Evolutionary conservation across 371 early-diverging fungal genomes (phyloP).

Genomic region (Mucor plumbeus): DNA sequence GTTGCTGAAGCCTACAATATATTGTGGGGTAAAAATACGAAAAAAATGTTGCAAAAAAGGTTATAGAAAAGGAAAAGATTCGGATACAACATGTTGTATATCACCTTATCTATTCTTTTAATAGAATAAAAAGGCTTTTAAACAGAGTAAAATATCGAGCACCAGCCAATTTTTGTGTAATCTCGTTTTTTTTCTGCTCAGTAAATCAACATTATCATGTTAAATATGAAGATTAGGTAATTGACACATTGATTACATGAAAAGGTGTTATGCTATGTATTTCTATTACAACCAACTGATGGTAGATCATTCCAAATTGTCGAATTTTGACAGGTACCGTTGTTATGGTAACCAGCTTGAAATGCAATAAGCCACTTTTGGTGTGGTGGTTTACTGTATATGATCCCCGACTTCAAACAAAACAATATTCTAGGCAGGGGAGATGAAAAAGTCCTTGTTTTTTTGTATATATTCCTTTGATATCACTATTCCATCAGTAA

Average conservation of each 20-base stretch:
- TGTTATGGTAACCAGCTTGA: background rate
- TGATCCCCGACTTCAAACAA: conserved; percentile 6
- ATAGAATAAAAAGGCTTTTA: background rate
- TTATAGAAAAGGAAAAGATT: background rate
- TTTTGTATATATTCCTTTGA: background rate
- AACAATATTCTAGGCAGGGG: conserved; percentile 1
- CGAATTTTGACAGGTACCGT: background rate
- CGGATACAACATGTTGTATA: background rate
- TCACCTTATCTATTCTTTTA: background rate
- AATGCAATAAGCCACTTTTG: background rate
- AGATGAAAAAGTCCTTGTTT: background rate
- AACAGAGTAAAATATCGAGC: background rate
- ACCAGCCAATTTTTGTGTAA: conserved; percentile 2
- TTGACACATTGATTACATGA: background rate
- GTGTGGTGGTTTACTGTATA: no score
- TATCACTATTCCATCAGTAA: background rate
- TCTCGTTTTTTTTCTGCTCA: background rate
- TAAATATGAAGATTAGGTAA: background rate
- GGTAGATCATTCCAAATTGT: background rate
- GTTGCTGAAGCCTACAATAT: background rate
- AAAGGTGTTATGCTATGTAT: background rate
- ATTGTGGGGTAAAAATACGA: background rate
- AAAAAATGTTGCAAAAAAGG: background rate
- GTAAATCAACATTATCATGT: background rate
- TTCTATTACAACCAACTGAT: background rate